A percentile compares a stretch with the other conserved stretches of the same genome.
Conservation (phyloP, 164 flowering plant species). For the Vitis amurensis region DNA sequence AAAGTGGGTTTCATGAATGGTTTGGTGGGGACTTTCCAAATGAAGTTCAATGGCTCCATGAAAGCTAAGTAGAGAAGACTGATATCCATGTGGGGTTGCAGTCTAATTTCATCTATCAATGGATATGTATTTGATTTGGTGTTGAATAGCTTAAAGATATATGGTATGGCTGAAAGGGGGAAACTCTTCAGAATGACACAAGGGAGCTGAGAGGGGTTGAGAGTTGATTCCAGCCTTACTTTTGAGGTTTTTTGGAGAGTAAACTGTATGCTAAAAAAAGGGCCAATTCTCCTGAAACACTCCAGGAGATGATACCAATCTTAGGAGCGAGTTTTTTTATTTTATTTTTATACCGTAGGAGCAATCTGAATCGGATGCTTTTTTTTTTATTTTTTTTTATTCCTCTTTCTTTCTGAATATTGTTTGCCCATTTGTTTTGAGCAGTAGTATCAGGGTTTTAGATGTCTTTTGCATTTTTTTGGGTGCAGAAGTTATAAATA, state of each 20-base stretch:
- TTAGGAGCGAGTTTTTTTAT: not conserved
- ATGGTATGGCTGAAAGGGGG: too few relatives aligned
- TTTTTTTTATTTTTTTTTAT: not conserved
- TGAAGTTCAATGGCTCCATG: too few relatives aligned
- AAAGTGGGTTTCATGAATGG: too few relatives aligned
- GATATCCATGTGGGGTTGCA: too few relatives aligned
- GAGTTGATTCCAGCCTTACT: slow-evolving; percentile 7
- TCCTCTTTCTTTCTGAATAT: not conserved
- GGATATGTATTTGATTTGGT: too few relatives aligned
- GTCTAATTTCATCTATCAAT: too few relatives aligned
- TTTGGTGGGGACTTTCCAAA: too few relatives aligned
- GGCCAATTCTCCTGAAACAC: not conserved
- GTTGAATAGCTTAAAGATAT: too few relatives aligned
- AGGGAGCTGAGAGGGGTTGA: not conserved
- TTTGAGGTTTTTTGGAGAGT: not conserved
- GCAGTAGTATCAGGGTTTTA: not conserved
- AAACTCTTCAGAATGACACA: slow-evolving; percentile 4
- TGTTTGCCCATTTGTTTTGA: not conserved
- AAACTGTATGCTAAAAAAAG: not conserved
- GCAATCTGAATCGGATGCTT: slow-evolving; percentile 36
- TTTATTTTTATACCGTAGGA: slow-evolving; percentile 6
- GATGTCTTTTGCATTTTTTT: not conserved
- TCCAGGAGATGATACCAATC: slow-evolving; percentile 13
- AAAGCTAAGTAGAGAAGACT: too few relatives aligned
- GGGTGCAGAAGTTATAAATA: slow-evolving; percentile 20